Base-by-base conservation (phyloP, 1,284 basidiomycete species). In the Puccinia coronata region DNA sequence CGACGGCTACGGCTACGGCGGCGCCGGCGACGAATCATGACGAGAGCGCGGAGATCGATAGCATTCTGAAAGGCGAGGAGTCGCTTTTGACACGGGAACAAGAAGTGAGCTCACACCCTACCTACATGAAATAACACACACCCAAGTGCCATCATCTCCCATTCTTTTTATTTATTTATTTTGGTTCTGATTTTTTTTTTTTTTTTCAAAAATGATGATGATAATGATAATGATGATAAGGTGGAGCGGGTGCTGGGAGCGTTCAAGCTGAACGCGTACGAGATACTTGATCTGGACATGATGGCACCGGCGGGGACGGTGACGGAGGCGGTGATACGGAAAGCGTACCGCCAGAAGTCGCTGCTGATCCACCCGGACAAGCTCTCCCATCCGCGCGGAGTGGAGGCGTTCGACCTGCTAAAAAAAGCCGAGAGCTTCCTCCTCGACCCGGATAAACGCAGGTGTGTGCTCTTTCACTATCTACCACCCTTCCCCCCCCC, bases 311-410 rank as follows among this genome's bases (percentile, higher is more conserved):
- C 77, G 3, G 28, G 49, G 2, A 23, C 49, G 14, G 28, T 79
- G 2, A 70, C 77, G 28, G 77, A 79, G 34, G 34, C 77, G 8
- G 39, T 57, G 28, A 79, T 79, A 34, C 77, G 77, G 3, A 79
- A 79, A 34, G 34, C 77, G 31, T 79, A 79, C 47, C 77, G 77
- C 12, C 65, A 79, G 36, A 65, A 53, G 51, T 79, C 77, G 20
- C 53, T 79, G 36, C 77, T 79, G 41, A 79, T 79, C 39, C 77
- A 79, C 61, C 77, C 77, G 39, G 77, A 79, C 71, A 79, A 79
- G n/a, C 57, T 79, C n/a, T 43, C 67, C 53, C 77, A 79, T 79
- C 77, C 77, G 25, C 77, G 77, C 28, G 77, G 77, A 41, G 41
- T 71, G 12, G 77, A 79, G 57, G 77, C 77, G 20, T 79, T 79